These are phyloP conservation scores for Posidonia australis DNA, from an alignment of 106 monocot species.

Conservation along the genomic window DNA sequence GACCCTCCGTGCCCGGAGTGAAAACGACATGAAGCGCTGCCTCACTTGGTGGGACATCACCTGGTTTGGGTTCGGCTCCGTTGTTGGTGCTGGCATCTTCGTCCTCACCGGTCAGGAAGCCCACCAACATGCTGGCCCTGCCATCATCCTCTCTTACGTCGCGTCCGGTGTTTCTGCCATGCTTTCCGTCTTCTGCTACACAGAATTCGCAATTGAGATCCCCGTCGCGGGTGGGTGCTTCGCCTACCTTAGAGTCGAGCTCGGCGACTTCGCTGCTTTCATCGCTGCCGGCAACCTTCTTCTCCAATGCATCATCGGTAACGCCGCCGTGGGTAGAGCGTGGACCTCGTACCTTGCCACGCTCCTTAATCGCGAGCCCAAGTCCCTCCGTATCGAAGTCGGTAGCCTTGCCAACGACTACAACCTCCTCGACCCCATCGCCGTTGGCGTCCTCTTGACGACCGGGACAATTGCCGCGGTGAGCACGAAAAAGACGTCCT, in stretches of 20 bases:
- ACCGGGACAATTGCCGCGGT: neutral
- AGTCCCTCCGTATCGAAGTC: slow-evolving; percentile 6
- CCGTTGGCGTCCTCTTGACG: neutral
- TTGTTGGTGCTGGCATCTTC: no score
- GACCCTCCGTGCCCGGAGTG: slow-evolving; percentile 22
- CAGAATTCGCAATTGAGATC: slow-evolving; percentile 75
- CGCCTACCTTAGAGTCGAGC: slow-evolving; percentile 54
- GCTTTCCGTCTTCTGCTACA: no score
- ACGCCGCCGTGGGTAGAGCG: slow-evolving; percentile 6
- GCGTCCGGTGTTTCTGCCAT: slow-evolving; percentile 45
- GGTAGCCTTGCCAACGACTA: neutral
- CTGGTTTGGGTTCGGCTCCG: slow-evolving; percentile 79
- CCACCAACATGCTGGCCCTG: slow-evolving; percentile 47
- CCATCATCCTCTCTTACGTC: slow-evolving; percentile 62
- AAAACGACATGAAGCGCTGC: slow-evolving; percentile 36
- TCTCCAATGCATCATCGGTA: slow-evolving; percentile 5
- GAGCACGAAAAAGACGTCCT: slow-evolving; percentile 9
- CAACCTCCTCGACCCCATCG: slow-evolving; percentile 6
- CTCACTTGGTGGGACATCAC: slow-evolving; percentile 73
- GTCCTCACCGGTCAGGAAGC: slow-evolving; percentile 68
- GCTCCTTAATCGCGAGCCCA: neutral
- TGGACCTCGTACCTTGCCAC: slow-evolving; percentile 11
- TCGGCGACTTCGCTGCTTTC: slow-evolving; percentile 61
- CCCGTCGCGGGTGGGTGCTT: slow-evolving; percentile 70
- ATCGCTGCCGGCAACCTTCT: slow-evolving; percentile 9